Evolutionary conservation across 2,329 filamentous ascomycete genomes (phyloP).

Genomic region (Fusarium multiceps): DNA sequence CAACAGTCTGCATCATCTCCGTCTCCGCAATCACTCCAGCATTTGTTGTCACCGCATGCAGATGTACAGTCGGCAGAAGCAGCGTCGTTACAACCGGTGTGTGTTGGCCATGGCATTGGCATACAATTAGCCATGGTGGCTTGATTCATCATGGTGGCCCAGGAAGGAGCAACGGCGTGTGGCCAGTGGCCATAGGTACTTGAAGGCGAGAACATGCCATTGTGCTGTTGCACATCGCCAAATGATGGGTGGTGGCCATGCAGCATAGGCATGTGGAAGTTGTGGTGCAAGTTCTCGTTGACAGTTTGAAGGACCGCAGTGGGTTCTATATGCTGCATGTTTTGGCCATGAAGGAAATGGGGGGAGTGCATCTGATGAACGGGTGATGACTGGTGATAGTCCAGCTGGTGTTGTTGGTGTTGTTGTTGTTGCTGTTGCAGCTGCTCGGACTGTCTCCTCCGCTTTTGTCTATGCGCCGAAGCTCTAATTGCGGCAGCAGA

Average conservation of each 20-base stretch:
- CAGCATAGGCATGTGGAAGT: conserved; percentile 26
- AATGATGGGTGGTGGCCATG: conserved; percentile 25
- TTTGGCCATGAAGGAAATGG: conserved; percentile 27
- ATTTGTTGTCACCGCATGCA: conserved; percentile 48
- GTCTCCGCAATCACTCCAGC: conserved; percentile 51
- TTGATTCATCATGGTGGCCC: conserved; percentile 35
- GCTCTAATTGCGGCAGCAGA: conserved; percentile 21
- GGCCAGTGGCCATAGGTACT: conserved; percentile 17
- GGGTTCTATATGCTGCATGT: conserved; percentile 36
- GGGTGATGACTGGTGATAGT: conserved; percentile 29
- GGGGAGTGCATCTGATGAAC: conserved; percentile 30
- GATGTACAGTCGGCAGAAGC: conserved; percentile 51
- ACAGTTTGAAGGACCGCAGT: conserved; percentile 41
- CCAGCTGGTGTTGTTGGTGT: conserved; percentile 14
- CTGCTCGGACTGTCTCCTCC: conserved; percentile 32
- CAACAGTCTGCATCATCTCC: conserved; percentile 51
- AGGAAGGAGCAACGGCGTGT: conserved; percentile 26
- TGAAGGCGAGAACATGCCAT: conserved; percentile 21
- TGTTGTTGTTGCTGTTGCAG: conserved; percentile 12
- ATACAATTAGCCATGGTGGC: conserved; percentile 23
- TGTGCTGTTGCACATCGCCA: conserved; percentile 33
- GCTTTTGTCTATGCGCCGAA: conserved; percentile 33
- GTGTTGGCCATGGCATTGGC: conserved; percentile 33
- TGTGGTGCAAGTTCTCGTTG: conserved; percentile 34
- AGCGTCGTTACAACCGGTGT: conserved; percentile 46